These are phyloP conservation scores for Nicotiana noctiflora DNA, from an alignment of 257 asterid species.

Conservation along the genomic window DNA sequence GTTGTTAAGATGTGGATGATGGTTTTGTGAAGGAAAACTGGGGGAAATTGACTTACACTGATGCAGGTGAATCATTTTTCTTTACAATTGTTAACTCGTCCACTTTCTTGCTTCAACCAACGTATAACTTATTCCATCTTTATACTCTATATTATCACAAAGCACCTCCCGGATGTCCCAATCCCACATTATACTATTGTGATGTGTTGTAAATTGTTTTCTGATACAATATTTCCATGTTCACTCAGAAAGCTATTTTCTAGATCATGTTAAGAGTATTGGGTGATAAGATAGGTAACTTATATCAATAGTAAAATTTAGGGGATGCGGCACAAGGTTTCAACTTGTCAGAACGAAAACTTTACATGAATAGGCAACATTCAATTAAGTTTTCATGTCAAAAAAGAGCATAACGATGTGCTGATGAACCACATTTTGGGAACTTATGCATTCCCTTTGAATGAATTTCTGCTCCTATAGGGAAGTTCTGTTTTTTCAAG, in stretches of 20 bases:
- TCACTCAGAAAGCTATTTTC: neutral
- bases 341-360: neutral
- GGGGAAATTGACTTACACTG: neutral
- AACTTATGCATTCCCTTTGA: neutral
- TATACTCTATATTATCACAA: neutral
- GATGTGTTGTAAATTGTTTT: neutral
- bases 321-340: neutral
- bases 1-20: neutral
- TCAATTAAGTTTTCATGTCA: neutral
- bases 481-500: neutral
- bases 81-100: neutral
- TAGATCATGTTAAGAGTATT: neutral
- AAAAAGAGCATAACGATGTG: neutral
- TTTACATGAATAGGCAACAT: neutral
- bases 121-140: neutral
- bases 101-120: neutral
- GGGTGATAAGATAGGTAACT: neutral
- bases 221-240: neutral
- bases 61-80: neutral
- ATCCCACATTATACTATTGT: neutral
- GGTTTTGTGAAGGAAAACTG: too few species aligned
- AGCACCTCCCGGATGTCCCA: neutral
- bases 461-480: neutral
- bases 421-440: neutral
- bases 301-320: neutral